These are phyloP conservation scores for Tolypocladium nubicola DNA, from an alignment of 2,329 filamentous ascomycete genomes.

Conservation along the genomic window DNA sequence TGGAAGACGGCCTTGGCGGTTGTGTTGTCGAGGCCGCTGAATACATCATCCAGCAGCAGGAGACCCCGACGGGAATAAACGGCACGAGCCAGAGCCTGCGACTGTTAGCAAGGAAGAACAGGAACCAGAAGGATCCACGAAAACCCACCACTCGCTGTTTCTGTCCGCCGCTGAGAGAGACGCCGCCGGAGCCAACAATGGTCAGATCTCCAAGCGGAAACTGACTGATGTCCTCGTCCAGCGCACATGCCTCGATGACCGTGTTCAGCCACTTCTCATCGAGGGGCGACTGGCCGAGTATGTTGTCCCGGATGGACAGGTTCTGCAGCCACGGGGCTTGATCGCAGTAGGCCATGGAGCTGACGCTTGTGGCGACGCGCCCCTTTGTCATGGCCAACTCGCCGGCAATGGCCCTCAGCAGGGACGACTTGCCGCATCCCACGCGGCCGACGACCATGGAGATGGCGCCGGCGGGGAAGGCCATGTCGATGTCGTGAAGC, in stretches of 20 bases:
- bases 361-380: not conserved
- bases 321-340: not conserved
- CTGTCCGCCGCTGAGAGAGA: constrained; percentile 33
- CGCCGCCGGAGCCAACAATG: constrained; percentile 28
- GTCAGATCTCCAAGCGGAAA: constrained; percentile 23
- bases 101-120: not conserved
- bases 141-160: constrained; percentile 26
- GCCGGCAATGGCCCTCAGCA: not conserved
- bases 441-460: not conserved
- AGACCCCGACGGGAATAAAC: constrained; percentile 29
- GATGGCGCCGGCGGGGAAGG: not conserved
- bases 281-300: constrained; percentile 4
- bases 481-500: not conserved
- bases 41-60: constrained; percentile 34
- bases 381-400: not conserved
- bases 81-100: constrained; percentile 32
- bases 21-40: constrained; percentile 32
- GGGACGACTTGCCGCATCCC: not conserved
- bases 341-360: not conserved
- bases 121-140: not conserved
- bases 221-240: constrained; percentile 21
- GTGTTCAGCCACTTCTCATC: constrained; percentile 17
- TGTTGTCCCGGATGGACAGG: not conserved
- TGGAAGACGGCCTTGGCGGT: constrained; percentile 32
- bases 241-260: constrained; percentile 21